phyloP scores from a whole-genome alignment of 495 filamentous ascomycete genomes.

The Podospora pseudocomata region DNA sequence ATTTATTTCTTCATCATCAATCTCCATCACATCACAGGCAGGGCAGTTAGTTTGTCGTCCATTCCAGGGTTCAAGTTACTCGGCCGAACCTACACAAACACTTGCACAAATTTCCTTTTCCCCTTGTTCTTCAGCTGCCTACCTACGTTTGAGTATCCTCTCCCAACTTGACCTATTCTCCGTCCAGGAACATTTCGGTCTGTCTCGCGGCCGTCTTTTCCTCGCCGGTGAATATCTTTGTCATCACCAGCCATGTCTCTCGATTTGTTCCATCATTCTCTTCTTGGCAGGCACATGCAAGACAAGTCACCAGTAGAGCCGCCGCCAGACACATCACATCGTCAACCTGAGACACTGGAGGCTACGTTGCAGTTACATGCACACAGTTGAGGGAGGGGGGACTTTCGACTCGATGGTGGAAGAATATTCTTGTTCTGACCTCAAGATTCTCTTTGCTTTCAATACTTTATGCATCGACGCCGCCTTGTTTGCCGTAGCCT shows the following conservation, averaged over 20 bases:
- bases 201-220: conserved; percentile 1
- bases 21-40: not conserved
- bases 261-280: not conserved
- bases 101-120: not conserved
- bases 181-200: not conserved
- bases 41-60: not conserved
- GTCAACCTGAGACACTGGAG: not conserved
- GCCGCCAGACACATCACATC: not conserved
- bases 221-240: not conserved
- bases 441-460: not conserved
- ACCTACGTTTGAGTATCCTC: not conserved
- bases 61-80: not conserved
- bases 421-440: not conserved
- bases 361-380: conserved; percentile 1
- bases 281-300: not conserved
- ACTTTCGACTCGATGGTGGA: not conserved
- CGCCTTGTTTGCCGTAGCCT: too few relatives aligned
- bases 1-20: not conserved
- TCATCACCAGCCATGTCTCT: not conserved
- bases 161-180: not conserved
- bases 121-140: not conserved
- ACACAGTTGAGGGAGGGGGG: not conserved
- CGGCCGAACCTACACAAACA: not conserved
- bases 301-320: not conserved
- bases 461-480: not conserved